phyloP scores from a whole-genome alignment of 179 eudicot species.

The Silene vulgaris region DNA sequence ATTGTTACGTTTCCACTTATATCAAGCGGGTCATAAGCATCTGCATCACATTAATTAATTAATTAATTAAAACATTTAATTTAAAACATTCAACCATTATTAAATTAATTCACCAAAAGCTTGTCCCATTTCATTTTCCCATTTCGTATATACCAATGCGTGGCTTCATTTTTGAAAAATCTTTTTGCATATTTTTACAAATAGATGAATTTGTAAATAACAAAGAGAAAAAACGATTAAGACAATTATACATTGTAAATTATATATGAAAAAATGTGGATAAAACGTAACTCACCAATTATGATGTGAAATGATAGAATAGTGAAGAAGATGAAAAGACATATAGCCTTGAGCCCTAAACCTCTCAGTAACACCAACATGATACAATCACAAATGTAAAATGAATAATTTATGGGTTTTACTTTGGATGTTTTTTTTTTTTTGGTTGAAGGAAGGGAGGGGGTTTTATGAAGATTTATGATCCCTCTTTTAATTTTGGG shows the following conservation, averaged over 20 bases:
- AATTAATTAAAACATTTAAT: background rate
- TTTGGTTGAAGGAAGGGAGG: background rate
- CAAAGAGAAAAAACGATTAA: background rate
- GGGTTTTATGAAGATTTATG: conserved; percentile 15
- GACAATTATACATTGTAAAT: too few species aligned
- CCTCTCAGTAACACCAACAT: too few species aligned
- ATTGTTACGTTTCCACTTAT: conserved; percentile 63
- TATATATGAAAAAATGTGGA: background rate
- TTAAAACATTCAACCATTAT: too few species aligned
- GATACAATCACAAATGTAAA: too few species aligned
- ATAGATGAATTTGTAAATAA: background rate
- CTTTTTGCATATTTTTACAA: too few species aligned
- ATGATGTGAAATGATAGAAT: conserved; percentile 21
- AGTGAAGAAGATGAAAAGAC: conserved; percentile 27
- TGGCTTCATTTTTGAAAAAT: too few species aligned
- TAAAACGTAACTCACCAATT: conserved; percentile 17
- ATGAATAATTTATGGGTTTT: too few species aligned
- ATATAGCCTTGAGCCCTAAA: background rate
- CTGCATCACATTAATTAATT: conserved; percentile 31
- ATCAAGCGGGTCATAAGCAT: conserved; percentile 77
- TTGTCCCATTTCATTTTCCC: too few species aligned
- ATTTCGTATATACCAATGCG: too few species aligned
- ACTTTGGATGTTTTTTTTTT: too few species aligned
- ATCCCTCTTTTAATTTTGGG: conserved; percentile 3
- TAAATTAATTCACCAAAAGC: too few species aligned